Evolutionary conservation across 1,284 basidiomycete genomes (phyloP).

Genomic region (Heterobasidion occidentale): DNA sequence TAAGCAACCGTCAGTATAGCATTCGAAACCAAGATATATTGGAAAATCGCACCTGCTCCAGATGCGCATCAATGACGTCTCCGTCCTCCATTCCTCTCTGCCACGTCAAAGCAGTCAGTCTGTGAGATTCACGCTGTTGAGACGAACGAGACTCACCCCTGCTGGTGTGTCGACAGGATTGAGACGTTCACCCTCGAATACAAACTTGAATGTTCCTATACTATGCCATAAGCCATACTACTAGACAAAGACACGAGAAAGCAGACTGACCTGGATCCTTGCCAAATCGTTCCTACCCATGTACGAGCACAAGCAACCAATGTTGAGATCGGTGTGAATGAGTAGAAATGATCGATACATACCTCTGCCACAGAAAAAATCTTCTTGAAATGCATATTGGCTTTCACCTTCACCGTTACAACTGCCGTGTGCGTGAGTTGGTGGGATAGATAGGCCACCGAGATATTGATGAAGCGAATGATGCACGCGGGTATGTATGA

Average conservation of each 20-base stretch:
- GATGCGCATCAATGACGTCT: constrained; percentile 42
- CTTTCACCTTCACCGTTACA: constrained; percentile 57
- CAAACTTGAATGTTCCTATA: constrained; percentile 46
- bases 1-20: not conserved
- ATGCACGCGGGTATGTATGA: too few relatives aligned
- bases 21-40: not conserved
- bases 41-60: constrained; percentile 34
- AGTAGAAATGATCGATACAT: constrained; percentile 8
- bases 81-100: constrained; percentile 48
- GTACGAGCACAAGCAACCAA: too few relatives aligned
- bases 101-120: not conserved
- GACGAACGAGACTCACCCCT: constrained; percentile 25
- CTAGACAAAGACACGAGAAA: constrained; percentile 8
- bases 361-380: constrained; percentile 58
- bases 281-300: constrained; percentile 45
- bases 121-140: not conserved
- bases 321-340: too few relatives aligned
- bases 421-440: constrained; percentile 24
- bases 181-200: constrained; percentile 40
- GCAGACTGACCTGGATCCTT: constrained; percentile 38
- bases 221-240: not conserved
- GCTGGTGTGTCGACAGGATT: constrained; percentile 38
- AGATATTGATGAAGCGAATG: too few relatives aligned
- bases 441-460: not conserved
- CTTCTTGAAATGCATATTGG: constrained; percentile 49